phyloP scores from a whole-genome alignment of 2,329 filamentous ascomycete species.

The Coniochaeta sp. region DNA sequence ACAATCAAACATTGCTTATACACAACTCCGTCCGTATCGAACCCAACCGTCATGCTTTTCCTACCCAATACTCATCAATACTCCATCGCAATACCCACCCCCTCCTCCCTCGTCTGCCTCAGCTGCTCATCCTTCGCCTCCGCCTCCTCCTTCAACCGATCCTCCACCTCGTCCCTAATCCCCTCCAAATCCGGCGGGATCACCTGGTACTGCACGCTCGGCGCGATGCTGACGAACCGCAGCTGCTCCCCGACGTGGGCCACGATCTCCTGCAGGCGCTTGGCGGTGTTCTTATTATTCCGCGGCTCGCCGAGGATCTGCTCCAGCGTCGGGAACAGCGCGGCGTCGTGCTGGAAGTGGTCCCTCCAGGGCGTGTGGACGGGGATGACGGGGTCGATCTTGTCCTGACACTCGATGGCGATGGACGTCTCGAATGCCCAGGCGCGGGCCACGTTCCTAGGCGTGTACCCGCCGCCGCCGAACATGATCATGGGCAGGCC shows the following conservation, averaged over 20 bases:
- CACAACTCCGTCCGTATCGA: too few species aligned
- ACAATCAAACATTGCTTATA: not conserved
- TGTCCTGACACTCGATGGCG: slow-evolving; percentile 66
- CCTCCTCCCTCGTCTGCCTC: slow-evolving; percentile 49
- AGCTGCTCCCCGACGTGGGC: slow-evolving; percentile 78
- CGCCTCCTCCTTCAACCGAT: slow-evolving; percentile 56
- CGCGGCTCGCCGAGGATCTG: slow-evolving; percentile 59
- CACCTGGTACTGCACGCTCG: slow-evolving; percentile 76
- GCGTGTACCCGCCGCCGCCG: slow-evolving; percentile 93
- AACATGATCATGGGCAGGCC: slow-evolving; percentile 80
- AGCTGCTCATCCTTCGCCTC: slow-evolving; percentile 50
- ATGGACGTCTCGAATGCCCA: slow-evolving; percentile 97
- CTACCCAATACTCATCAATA: slow-evolving; percentile 16
- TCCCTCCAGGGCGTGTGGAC: slow-evolving; percentile 76
- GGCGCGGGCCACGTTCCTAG: slow-evolving; percentile 88
- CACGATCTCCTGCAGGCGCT: slow-evolving; percentile 69
- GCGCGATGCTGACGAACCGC: slow-evolving; percentile 74
- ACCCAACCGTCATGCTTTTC: too few species aligned
- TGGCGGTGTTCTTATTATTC: slow-evolving; percentile 72
- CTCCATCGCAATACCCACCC: slow-evolving; percentile 51
- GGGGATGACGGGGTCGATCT: slow-evolving; percentile 68
- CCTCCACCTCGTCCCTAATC: slow-evolving; percentile 63
- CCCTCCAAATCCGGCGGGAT: slow-evolving; percentile 71
- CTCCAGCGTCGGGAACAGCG: slow-evolving; percentile 80
- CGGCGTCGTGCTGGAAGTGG: slow-evolving; percentile 75